A percentile compares a stretch with the other conserved stretches of the same genome.
Evolutionary conservation across 2,329 filamentous ascomycete species (phyloP).

Genomic region (Aspergillus awamori): DNA sequence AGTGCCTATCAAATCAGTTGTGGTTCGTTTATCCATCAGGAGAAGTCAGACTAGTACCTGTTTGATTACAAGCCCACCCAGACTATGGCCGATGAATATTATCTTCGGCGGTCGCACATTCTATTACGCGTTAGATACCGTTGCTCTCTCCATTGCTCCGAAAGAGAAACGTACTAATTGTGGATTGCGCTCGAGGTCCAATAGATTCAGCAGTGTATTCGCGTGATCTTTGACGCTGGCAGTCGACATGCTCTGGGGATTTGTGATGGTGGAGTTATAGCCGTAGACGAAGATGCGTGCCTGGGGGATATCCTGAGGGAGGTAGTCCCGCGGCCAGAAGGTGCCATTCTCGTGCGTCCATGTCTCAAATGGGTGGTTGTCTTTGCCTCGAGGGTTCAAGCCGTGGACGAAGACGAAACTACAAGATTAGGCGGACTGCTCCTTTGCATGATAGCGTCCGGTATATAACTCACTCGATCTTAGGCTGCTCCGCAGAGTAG

Average conservation of each 20-base stretch:
- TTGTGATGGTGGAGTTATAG: conserved; percentile 37
- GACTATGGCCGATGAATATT: conserved; percentile 36
- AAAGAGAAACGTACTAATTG: conserved; percentile 21
- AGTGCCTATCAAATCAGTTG: conserved; percentile 28
- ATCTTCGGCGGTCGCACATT: conserved; percentile 31
- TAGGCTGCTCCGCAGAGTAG: conserved; percentile 28
- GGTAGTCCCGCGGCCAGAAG: conserved; percentile 30
- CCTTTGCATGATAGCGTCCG: too few relatives aligned
- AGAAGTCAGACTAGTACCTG: conserved; percentile 22
- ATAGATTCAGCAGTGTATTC: conserved; percentile 36
- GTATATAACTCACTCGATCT: conserved; percentile 30
- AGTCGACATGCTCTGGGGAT: conserved; percentile 37
- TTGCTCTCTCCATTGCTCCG: neutral
- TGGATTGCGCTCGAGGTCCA: conserved; percentile 35
- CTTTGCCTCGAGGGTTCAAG: conserved; percentile 33
- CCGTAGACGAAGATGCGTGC: conserved; percentile 37
- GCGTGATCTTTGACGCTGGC: conserved; percentile 40
- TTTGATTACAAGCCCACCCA: conserved; percentile 38
- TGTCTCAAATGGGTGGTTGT: conserved; percentile 37
- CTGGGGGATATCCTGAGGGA: conserved; percentile 33
- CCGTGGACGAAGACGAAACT: conserved; percentile 39
- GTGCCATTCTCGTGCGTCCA: conserved; percentile 36
- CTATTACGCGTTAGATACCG: conserved; percentile 2
- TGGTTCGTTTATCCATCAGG: too few relatives aligned
- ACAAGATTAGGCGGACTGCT: neutral